Base-by-base conservation (phyloP, 2,329 filamentous ascomycete genomes). In the Macrophomina pseudophaseolina region DNA sequence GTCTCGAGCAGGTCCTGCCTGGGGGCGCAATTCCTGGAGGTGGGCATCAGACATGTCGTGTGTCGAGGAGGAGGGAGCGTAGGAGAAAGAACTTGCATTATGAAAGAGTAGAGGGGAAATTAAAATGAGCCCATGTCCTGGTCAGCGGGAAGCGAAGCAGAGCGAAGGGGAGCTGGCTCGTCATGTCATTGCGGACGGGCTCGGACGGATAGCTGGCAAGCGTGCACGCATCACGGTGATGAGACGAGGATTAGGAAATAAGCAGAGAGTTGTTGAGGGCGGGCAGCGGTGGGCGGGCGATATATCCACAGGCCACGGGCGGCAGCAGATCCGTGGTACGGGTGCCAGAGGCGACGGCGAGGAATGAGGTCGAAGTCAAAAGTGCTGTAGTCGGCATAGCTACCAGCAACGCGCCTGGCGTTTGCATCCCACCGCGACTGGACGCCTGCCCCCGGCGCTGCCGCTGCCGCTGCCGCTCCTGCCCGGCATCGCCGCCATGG, bases 291-390 rank as follows among this genome's bases (percentile, higher is more conserved):
- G 14, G 60, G 8, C 33, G 60, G 52, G 62, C 35, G 49, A 52
- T 64, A 64, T 64, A 44, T 53, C 35, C 28, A 28, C 58, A 32
- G 44, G 18, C 44, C 46, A n/a, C 8, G 38, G 32, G 51, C 32
- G 35, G 44, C 30, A 42, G 64, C 53, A 28, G 46, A 66, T 66
- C 64, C 64, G 64, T 60, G 64, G 64, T 66, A 65, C 64, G 42
- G 63, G 48, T 65, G n/a, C 28, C 38, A 52, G 6, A 12, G 35
- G 51, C 51, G 30, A 49, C 40, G 64, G 18, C 32, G 64, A 59
- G 64, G 64, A 66, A 66, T 66, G 63, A 51, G 9, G 53, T 28
- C 53, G 42, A 65, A 32, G 52, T 48, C 58, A 38, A 49, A 62
- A 48, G 58, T 12, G 58, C 46, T 16, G 49, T 62, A 62, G 58